Base-by-base conservation (phyloP, 2,329 filamentous ascomycete species). In the Gremmenia infestans region DNA sequence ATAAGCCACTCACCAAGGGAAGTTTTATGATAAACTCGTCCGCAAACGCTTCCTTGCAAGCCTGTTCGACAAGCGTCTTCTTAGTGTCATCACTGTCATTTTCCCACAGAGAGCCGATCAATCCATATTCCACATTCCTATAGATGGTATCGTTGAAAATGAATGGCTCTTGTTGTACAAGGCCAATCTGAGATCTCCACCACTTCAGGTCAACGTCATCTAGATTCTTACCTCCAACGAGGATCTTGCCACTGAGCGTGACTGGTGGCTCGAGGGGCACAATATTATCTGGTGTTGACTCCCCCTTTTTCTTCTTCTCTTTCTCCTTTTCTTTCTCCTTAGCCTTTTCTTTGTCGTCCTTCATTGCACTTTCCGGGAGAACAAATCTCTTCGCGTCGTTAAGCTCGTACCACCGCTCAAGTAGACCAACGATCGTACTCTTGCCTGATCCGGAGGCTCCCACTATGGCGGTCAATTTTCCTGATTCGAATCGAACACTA, bases 371-470 rank as follows among this genome's bases (percentile, higher is more conserved):
- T 40, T 66, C 59, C 3, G 60, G 65, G 25, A 65, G 53, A 9
- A 40, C 77, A 71, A 3, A 76, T 72, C 76, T 63, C 53, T 78
- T 72, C 57, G 83, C 77, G 5, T 79, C 74, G 37, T 78, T 73
- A 0, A 87, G 73, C 2, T 82, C 81, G 66, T 91, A 91, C 85
- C 86, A 91, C 35, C 86, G 76, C 66, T 91, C 83, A 3, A 91
- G 74, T 2, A 91, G 72, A 0, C 84, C 86, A 0, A 90, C 81
- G 25, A 91, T 82, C 0, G 88, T 91, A 50, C 83, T 88, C 69
- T 91, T 92, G 0, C 88, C 88, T 4, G 81, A 85, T 0, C 88
- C 88, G 2, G 85, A 88, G 0, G 86, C 81, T 0, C 88, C 88
- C 19, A 91, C 87, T 17, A 91, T 85, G 2, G 88, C 88, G 0